Evolutionary conservation across 305 asterid species (phyloP).

Genomic region (Solanum hybrid): DNA sequence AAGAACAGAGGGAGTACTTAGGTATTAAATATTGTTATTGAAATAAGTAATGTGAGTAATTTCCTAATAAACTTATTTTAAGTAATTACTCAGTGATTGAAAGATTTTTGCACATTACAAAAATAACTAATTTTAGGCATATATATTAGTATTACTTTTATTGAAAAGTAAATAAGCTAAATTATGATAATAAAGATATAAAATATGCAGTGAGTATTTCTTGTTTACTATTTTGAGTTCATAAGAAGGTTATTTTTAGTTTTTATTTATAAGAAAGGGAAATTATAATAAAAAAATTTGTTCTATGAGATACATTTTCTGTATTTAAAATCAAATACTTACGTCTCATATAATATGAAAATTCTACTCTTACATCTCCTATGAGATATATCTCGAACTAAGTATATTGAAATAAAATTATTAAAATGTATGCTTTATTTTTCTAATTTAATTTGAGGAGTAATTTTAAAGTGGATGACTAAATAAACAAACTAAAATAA

Average conservation of each 20-base stretch:
- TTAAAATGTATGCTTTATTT: too few species aligned
- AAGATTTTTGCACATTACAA: neutral
- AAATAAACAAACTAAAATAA: too few species aligned
- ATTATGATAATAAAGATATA: neutral
- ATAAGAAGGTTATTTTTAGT: too few species aligned
- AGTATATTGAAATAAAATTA: too few species aligned
- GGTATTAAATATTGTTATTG: neutral
- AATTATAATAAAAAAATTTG: too few species aligned
- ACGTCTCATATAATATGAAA: too few species aligned
- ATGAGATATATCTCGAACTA: too few species aligned
- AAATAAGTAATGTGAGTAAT: neutral
- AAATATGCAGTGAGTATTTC: neutral
- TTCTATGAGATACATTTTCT: neutral
- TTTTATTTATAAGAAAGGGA: too few species aligned
- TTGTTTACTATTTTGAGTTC: neutral
- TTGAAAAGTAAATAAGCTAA: neutral
- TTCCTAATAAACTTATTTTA: neutral
- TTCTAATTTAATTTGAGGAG: too few species aligned
- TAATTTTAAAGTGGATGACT: too few species aligned
- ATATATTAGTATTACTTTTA: neutral
- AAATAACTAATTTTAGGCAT: neutral
- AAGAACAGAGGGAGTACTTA: too few species aligned
- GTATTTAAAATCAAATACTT: neutral
- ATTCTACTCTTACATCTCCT: too few species aligned
- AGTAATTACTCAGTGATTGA: neutral